Conservation (phyloP, 192 early-diverging fungal species). For the Backusella liffmaniae region DNA sequence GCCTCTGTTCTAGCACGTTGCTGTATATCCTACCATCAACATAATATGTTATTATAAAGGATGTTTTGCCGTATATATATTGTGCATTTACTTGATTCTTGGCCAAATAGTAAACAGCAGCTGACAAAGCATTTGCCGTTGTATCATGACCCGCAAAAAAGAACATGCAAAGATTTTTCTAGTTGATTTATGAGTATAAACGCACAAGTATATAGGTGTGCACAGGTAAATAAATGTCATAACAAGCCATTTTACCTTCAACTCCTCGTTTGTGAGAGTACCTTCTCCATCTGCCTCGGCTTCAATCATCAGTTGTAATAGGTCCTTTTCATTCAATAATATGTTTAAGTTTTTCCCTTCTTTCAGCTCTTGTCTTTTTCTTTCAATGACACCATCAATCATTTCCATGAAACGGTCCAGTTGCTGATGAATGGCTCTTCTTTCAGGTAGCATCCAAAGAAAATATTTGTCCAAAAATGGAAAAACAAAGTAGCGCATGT, state of each 20-base stretch:
- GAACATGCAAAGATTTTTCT: constrained; percentile 39
- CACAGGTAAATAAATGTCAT: too few species aligned
- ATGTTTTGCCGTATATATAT: neutral
- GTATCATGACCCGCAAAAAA: constrained; percentile 60
- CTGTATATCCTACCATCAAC: constrained; percentile 57
- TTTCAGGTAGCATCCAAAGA: neutral
- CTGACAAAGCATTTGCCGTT: constrained; percentile 53
- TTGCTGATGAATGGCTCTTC: neutral
- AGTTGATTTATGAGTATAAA: neutral
- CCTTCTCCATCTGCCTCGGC: constrained; percentile 1
- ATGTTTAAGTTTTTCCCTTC: neutral
- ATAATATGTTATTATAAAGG: constrained; percentile 9
- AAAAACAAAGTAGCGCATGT: constrained; percentile 29
- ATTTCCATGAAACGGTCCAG: constrained; percentile 8
- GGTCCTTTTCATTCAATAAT: constrained; percentile 24
- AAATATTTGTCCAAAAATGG: constrained; percentile 47
- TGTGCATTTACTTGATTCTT: constrained; percentile 15
- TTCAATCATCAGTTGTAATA: constrained; percentile 30
- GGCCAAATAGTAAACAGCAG: constrained; percentile 49
- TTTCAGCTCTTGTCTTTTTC: neutral
- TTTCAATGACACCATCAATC: constrained; percentile 5
- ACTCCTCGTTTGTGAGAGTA: neutral
- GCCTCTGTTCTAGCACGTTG: constrained; percentile 53
- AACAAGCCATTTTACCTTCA: neutral
- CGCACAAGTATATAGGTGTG: too few species aligned